Conservation (phyloP, 169 alveolate genomes). For the Cryptosporidium canis region DNA sequence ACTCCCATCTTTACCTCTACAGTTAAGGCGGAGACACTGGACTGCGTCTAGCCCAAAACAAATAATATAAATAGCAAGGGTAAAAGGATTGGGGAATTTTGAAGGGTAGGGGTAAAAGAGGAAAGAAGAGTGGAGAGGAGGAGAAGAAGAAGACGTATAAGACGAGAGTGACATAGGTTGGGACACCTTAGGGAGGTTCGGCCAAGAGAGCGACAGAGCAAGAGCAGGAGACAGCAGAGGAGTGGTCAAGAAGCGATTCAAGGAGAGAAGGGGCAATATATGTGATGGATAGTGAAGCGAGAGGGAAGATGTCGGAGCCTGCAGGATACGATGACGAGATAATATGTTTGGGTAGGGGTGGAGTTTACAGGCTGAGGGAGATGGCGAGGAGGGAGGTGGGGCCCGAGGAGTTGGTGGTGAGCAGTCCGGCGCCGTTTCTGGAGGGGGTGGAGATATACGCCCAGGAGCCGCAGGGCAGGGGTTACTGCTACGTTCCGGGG, state of each 20-base stretch:
- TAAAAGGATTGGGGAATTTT: not conserved
- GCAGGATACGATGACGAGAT: slow-evolving; percentile 38
- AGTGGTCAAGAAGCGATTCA: not conserved
- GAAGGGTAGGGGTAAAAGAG: too few species aligned
- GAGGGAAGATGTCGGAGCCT: not conserved
- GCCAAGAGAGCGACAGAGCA: not conserved
- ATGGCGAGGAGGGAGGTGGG: not conserved
- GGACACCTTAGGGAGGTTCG: not conserved
- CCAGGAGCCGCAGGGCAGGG: slow-evolving; percentile 66
- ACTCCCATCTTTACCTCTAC: not conserved
- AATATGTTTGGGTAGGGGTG: slow-evolving; percentile 48
- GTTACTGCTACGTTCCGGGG: slow-evolving; percentile 51
- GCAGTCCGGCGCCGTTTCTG: slow-evolving; percentile 11
- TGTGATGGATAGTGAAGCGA: too few species aligned
- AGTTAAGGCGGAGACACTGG: not conserved
- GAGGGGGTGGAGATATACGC: slow-evolving; percentile 71
- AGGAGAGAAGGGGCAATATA: not conserved
- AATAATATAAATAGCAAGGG: not conserved
- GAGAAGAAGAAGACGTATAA: not conserved
- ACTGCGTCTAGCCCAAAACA: not conserved
- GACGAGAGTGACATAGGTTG: not conserved
- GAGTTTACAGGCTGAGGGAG: slow-evolving; percentile 35
- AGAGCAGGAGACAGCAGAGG: not conserved
- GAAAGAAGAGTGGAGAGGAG: not conserved
- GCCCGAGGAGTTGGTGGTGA: not conserved